Percentiles rank a stretch among this genome's conserved stretches.
Evolutionary conservation across 306 rosid species (phyloP).

Genomic region (Mimosa bimucronata): DNA sequence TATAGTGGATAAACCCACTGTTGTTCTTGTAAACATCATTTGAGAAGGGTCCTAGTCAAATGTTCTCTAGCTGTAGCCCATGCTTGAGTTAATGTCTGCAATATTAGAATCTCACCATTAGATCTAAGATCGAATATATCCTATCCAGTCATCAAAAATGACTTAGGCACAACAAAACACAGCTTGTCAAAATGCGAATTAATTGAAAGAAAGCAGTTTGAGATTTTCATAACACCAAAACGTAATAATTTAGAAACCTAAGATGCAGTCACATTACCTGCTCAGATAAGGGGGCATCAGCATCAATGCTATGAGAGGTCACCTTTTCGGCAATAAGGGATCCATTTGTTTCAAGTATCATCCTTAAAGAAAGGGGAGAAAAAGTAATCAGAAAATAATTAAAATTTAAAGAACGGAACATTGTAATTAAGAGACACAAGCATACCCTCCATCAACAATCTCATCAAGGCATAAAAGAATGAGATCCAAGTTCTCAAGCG

Average conservation of each 20-base stretch:
- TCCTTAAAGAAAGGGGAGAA: conserved; percentile 43
- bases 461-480: conserved; percentile 90
- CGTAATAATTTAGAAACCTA: conserved; percentile 3
- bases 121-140: neutral
- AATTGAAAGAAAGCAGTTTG: neutral
- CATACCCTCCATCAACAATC: conserved; percentile 93
- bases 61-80: conserved; percentile 70
- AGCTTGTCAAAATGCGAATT: conserved; percentile 11
- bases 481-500: conserved; percentile 98
- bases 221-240: neutral
- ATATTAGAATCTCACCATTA: conserved; percentile 20
- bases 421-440: conserved; percentile 35
- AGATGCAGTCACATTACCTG: conserved; percentile 62
- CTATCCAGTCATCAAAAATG: neutral
- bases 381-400: neutral
- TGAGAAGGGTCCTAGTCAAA: conserved; percentile 62
- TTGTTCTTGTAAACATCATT: conserved; percentile 39
- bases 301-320: conserved; percentile 80
- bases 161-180: neutral
- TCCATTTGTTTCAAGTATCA: conserved; percentile 92
- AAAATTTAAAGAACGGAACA: conserved; percentile 1
- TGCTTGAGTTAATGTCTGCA: conserved; percentile 70
- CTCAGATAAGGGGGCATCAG: conserved; percentile 90
- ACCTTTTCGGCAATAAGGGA: conserved; percentile 84
- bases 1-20: conserved; percentile 31